Conservation (phyloP, 2,329 filamentous ascomycete genomes). For the Hypomyces rosellus region DNA sequence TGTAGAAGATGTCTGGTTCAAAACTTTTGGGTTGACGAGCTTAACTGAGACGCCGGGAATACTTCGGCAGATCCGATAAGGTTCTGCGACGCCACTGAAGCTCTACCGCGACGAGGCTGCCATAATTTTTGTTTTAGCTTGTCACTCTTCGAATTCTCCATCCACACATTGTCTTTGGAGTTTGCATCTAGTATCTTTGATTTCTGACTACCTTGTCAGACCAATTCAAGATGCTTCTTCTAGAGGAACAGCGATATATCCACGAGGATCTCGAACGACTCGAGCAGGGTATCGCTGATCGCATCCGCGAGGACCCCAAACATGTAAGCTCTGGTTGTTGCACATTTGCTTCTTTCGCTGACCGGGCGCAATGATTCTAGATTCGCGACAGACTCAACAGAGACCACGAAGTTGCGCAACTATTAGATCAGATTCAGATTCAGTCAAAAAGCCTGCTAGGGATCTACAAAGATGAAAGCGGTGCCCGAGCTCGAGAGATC, state of each 20-base stretch:
- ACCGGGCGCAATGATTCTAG: constrained; percentile 35
- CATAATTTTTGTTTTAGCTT: constrained; percentile 3
- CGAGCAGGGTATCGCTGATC: constrained; percentile 88
- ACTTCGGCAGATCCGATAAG: constrained; percentile 20
- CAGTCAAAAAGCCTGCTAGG: constrained; percentile 76
- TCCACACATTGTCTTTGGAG: background rate
- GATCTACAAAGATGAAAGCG: constrained; percentile 77
- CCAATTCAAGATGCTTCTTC: constrained; percentile 59
- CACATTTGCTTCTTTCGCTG: constrained; percentile 10
- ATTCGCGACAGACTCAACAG: constrained; percentile 83
- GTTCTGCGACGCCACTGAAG: background rate
- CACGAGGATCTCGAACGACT: constrained; percentile 96
- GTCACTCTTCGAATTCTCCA: background rate
- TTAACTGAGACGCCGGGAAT: constrained; percentile 21
- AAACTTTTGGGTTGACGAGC: constrained; percentile 22
- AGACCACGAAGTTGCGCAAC: constrained; percentile 85
- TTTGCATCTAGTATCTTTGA: background rate
- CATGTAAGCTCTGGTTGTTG: constrained; percentile 53
- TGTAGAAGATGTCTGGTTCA: background rate
- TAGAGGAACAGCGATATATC: constrained; percentile 89
- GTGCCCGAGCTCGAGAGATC: constrained; percentile 68
- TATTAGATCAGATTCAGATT: constrained; percentile 78
- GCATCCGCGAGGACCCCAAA: constrained; percentile 80
- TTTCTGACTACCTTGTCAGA: background rate
- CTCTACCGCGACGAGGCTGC: constrained; percentile 8